Evolutionary conservation across 164 flowering plant species (phyloP).

Genomic region (Stephania yunnanensis): DNA sequence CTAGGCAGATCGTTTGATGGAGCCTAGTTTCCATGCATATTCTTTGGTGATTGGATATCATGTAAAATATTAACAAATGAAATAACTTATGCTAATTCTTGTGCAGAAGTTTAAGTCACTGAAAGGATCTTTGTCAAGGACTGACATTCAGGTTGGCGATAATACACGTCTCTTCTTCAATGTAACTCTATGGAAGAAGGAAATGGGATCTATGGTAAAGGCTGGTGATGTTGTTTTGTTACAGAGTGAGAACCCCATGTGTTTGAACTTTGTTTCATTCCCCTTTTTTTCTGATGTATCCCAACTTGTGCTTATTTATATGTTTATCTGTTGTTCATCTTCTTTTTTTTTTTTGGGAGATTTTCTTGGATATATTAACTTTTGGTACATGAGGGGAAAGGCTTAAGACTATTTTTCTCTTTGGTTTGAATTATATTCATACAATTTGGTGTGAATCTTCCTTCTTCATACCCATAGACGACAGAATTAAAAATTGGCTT

Average conservation of each 20-base stretch:
- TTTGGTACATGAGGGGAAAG: too few relatives aligned
- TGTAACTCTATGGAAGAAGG: conserved; percentile 58
- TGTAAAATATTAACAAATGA: not conserved
- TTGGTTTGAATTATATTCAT: too few relatives aligned
- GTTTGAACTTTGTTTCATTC: not conserved
- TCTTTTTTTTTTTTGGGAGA: too few relatives aligned
- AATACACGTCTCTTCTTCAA: conserved; percentile 53
- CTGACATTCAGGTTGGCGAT: conserved; percentile 67
- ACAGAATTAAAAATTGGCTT: too few relatives aligned
- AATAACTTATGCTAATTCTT: conserved; percentile 4
- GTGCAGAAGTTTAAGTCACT: conserved; percentile 39
- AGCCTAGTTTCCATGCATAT: not conserved
- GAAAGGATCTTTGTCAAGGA: conserved; percentile 42
- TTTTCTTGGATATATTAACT: too few relatives aligned
- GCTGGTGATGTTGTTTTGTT: conserved; percentile 57
- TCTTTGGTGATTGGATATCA: not conserved
- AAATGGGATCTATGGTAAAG: conserved; percentile 33
- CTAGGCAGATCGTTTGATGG: not conserved
- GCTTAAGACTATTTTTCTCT: too few relatives aligned
- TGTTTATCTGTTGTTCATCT: too few relatives aligned
- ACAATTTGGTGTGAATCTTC: too few relatives aligned
- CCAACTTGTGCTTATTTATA: too few relatives aligned
- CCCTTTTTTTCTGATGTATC: too few relatives aligned
- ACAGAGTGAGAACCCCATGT: conserved; percentile 41
- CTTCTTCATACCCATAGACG: too few relatives aligned